Evolutionary conservation across 2,329 filamentous ascomycete genomes (phyloP).

Genomic region (Penicillium thymicola): DNA sequence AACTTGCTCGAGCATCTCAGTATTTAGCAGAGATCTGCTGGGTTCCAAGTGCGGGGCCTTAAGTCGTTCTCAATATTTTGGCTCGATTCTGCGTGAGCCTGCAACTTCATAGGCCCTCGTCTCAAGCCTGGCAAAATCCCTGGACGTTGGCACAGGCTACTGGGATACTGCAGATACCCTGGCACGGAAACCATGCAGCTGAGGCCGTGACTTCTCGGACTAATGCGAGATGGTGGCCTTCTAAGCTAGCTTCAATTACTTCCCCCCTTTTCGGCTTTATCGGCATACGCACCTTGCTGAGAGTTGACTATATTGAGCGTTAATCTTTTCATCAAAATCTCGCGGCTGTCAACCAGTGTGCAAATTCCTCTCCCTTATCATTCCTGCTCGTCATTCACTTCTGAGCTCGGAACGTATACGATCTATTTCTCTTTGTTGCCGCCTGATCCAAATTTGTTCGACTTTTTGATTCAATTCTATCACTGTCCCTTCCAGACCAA

Average conservation of each 20-base stretch:
- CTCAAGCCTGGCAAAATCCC: conserved; percentile 7
- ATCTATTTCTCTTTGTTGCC: background rate
- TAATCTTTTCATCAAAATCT: background rate
- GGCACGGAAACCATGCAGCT: conserved; percentile 27
- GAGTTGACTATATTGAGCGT: conserved; percentile 18
- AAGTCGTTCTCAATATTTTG: conserved; percentile 1
- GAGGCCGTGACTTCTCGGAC: conserved; percentile 22
- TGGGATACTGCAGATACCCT: conserved; percentile 29
- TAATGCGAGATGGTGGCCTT: conserved; percentile 29
- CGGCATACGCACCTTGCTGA: conserved; percentile 16
- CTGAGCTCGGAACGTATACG: background rate
- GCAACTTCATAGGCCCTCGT: conserved; percentile 5
- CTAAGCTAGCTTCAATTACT: conserved; percentile 19
- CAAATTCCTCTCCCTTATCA: background rate
- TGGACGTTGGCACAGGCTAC: conserved; percentile 23
- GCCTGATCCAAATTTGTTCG: background rate
- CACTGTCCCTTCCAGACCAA: background rate
- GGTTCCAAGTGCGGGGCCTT: background rate
- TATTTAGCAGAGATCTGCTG: background rate
- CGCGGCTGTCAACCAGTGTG: background rate
- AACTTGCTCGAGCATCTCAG: background rate
- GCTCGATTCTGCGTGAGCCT: conserved; percentile 14
- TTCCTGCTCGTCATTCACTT: background rate
- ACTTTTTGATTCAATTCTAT: background rate
- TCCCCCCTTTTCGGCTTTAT: conserved; percentile 13